Evolutionary conservation across 768 basidiomycete species (phyloP).

Genomic region (Austroboletus eburneus): DNA sequence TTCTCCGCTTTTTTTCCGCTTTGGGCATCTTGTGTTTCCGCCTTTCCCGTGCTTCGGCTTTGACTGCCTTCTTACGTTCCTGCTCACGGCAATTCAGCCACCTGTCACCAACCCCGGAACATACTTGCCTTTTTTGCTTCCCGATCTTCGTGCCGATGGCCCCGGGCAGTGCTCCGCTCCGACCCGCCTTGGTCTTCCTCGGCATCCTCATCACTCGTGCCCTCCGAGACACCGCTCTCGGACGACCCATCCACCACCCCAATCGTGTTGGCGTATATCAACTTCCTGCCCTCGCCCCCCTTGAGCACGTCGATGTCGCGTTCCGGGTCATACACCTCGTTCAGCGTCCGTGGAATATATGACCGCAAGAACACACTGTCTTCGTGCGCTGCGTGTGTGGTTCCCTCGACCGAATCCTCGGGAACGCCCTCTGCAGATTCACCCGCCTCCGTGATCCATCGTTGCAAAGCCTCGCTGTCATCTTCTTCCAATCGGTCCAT

Average conservation of each 20-base stretch:
- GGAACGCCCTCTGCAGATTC: conserved; percentile 15
- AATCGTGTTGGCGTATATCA: conserved; percentile 88
- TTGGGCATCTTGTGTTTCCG: conserved; percentile 95
- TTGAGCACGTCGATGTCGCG: conserved; percentile 77
- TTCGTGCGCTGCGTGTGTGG: conserved; percentile 50
- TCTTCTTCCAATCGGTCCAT: conserved; percentile 41
- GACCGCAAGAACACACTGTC: conserved; percentile 87
- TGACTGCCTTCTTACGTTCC: conserved; percentile 90
- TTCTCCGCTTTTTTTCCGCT: conserved; percentile 83
- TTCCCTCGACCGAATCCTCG: conserved; percentile 13
- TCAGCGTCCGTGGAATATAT: conserved; percentile 89
- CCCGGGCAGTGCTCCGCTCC: conserved; percentile 61
- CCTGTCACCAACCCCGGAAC: conserved; percentile 1
- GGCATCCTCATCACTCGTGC: conserved; percentile 32
- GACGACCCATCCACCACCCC: conserved; percentile 32
- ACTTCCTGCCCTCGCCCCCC: conserved; percentile 61
- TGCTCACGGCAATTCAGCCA: conserved; percentile 29
- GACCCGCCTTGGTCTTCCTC: conserved; percentile 33
- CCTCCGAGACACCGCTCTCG: conserved; percentile 7
- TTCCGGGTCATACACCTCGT: conserved; percentile 94
- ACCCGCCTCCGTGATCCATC: conserved; percentile 44
- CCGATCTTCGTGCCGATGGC: conserved; percentile 90
- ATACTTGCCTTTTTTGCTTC: conserved; percentile 77
- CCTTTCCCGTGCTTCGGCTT: conserved; percentile 83
- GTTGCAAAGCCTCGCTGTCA: conserved; percentile 33